Base-by-base conservation (phyloP, 257 asterid species). In the Solanum virginianum region DNA sequence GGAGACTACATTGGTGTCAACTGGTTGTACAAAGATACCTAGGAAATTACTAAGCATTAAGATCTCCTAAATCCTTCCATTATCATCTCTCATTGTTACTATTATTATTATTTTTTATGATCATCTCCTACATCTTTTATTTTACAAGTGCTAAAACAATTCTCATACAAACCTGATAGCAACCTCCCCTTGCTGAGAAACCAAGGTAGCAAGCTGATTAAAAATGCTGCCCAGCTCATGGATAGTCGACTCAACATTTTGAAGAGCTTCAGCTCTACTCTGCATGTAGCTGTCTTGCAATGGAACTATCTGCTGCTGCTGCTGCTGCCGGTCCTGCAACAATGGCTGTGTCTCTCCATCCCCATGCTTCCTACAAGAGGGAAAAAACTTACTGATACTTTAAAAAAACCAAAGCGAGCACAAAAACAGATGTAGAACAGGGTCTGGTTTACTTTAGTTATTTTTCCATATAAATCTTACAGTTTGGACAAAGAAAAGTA, bases 231-330 rank as follows among this genome's bases (percentile, higher is more conserved):
- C 57, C 85, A 95, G 91, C 92, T 95, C 99, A 86, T 94, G 97
- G 83, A 95, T 95, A 43, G 98, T 94, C 15, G 98, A 94, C 86
- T 95, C 99, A 79, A 92, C 97, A 85, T 93, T 94, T 86, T 94
- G 98, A 88, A 95, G 96, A 87, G 98, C 97, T 87, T 94, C 99
- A 4, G 98, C 96, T 90, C 99, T 89, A 88, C 99, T 95, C 91
- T 94, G 97, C 98, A 94, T 94, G 93, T 93, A 94, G 92, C 91
- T 93, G 85, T 95, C 99, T 88, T 93, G 99, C 62, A 91, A 47
- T 7, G 99, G 97, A 89, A 92, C 96, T 90, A 94, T 24, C 88
- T 92, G 97, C 84, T 96, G 99, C 86, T 93, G 97, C 85, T 94
- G 98, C 84, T 85, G 89, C 74, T 94, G 95, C 86, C 93, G 98